Conservation (phyloP, 2,329 filamentous ascomycete genomes). For the Colletotrichum simmondsii region DNA sequence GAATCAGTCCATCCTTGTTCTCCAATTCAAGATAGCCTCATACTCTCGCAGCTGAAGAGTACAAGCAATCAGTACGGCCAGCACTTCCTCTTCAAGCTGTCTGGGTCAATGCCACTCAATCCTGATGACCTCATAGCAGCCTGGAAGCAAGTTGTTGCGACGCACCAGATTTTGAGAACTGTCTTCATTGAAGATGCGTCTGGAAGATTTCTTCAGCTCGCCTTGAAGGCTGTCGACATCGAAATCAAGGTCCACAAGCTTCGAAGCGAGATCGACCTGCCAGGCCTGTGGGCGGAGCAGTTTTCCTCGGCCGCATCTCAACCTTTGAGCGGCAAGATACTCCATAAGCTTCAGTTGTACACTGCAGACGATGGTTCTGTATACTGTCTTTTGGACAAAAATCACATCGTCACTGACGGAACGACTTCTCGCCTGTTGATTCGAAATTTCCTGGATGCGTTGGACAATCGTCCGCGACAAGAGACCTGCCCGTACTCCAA, state of each 20-base stretch:
- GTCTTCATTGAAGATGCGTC: conserved; percentile 2
- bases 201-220: neutral
- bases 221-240: neutral
- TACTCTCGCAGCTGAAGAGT: conserved; percentile 17
- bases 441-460: neutral
- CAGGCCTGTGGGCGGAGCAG: neutral
- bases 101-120: neutral
- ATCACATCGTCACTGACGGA: conserved; percentile 24
- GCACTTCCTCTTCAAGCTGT: conserved; percentile 19
- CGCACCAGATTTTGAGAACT: neutral
- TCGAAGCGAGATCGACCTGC: neutral
- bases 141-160: conserved; percentile 1
- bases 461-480: neutral
- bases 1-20: conserved; percentile 19
- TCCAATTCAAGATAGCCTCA: conserved; percentile 24
- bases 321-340: neutral
- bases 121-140: neutral
- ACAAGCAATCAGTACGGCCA: neutral
- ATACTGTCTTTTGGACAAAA: conserved; percentile 20
- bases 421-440: conserved; percentile 16
- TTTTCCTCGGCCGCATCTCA: neutral
- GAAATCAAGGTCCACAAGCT: neutral
- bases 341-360: conserved; percentile 4
- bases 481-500: neutral
- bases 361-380: neutral